Percentiles rank a stretch among this genome's conserved stretches.
Conservation (phyloP, 2,329 filamentous ascomycete species). For the Venturia carpophila region DNA sequence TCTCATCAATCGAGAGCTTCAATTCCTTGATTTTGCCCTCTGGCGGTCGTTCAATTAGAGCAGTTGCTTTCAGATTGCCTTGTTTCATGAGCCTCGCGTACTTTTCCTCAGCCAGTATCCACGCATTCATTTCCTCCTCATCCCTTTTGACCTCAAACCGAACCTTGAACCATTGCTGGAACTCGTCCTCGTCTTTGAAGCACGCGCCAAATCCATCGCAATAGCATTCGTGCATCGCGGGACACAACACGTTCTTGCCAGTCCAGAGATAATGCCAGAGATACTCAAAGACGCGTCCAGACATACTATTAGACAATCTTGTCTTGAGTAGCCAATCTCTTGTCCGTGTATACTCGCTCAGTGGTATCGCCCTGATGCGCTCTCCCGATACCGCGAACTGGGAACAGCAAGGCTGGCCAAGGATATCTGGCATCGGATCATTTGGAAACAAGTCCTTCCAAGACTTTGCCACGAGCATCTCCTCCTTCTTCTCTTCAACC, state of each 20-base stretch:
- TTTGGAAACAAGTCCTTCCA: conserved; percentile 44
- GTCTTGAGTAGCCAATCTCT: conserved; percentile 56
- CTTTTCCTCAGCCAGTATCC: conserved; percentile 34
- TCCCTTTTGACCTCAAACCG: conserved; percentile 36
- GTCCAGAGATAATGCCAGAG: conserved; percentile 58
- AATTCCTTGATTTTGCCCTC: conserved; percentile 37
- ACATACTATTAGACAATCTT: conserved; percentile 46
- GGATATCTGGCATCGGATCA: conserved; percentile 40
- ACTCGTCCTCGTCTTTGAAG: conserved; percentile 46
- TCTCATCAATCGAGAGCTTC: conserved; percentile 36
- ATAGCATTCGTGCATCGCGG: conserved; percentile 50
- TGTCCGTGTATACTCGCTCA: conserved; percentile 48
- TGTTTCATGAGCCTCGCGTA: conserved; percentile 32
- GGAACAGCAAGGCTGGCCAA: conserved; percentile 56
- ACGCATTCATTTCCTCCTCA: conserved; percentile 36
- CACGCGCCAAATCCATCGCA: conserved; percentile 58
- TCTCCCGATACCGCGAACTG: conserved; percentile 56
- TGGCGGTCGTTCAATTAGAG: conserved; percentile 32
- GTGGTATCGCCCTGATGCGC: conserved; percentile 47
- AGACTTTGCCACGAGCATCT: conserved; percentile 36
- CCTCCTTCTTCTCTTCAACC: conserved; percentile 36
- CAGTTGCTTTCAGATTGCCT: conserved; percentile 29
- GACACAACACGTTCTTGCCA: conserved; percentile 41
- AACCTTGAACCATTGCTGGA: conserved; percentile 42
- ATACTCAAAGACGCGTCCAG: conserved; percentile 56